Evolutionary conservation across 257 asterid species (phyloP).

Genomic region (Nicotiana noctiflora): DNA sequence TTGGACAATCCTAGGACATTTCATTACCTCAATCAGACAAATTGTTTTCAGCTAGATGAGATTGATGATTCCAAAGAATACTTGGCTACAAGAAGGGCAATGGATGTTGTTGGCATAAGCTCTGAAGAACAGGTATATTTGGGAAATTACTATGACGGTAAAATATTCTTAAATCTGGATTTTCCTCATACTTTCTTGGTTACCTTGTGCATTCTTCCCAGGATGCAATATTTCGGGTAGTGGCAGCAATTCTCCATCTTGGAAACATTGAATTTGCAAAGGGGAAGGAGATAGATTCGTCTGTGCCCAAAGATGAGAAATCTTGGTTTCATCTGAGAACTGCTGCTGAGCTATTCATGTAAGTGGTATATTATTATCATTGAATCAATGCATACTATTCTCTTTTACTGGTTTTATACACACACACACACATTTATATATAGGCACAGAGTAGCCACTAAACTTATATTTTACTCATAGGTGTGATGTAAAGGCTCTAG

Average conservation of each 20-base stretch:
- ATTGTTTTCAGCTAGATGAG: conserved; percentile 76
- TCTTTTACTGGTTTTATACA: conserved; percentile 3
- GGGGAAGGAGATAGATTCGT: conserved; percentile 88
- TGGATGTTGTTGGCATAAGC: conserved; percentile 97
- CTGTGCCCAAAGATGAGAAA: conserved; percentile 90
- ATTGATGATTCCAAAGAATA: conserved; percentile 85
- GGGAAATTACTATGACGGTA: background rate
- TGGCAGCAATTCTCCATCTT: conserved; percentile 96
- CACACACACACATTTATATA: background rate
- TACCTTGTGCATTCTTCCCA: conserved; percentile 17
- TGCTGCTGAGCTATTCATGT: conserved; percentile 94
- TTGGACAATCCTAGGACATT: conserved; percentile 80
- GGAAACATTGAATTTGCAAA: conserved; percentile 90
- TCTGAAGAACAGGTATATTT: conserved; percentile 73
- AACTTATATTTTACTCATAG: conserved; percentile 32
- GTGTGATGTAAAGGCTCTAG: conserved; percentile 90
- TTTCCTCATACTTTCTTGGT: background rate
- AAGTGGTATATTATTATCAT: conserved; percentile 17
- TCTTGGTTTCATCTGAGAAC: conserved; percentile 86
- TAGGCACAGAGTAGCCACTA: background rate
- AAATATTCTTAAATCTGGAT: background rate
- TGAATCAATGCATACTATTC: background rate
- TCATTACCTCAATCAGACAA: conserved; percentile 91
- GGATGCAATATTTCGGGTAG: conserved; percentile 96
- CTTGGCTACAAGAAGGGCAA: conserved; percentile 78